Base-by-base conservation (phyloP, 2,329 filamentous ascomycete genomes). In the Fusarium sp. region DNA sequence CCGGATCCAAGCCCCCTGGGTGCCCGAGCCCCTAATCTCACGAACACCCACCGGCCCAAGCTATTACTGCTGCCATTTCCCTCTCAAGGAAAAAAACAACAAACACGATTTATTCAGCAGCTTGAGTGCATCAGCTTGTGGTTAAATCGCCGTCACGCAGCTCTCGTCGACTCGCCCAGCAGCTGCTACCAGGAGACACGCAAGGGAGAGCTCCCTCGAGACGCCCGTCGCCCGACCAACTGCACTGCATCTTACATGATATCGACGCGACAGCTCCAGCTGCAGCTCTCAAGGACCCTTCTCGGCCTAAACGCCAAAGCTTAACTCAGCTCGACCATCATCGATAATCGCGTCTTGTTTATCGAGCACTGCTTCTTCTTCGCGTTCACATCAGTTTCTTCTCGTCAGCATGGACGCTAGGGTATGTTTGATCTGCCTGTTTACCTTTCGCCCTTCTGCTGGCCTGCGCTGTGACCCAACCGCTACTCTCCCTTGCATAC, bases 361-460 rank as follows among this genome's bases (percentile, higher is more conserved):
- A 66, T 51, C 54, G 63, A 65, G 48, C 55, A 55, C 65, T 71
- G 43, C 50, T 62, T 68, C 40, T 36, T 60, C 65, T 37, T 52
- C n/a, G 40, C 47, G 60, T 61, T 41, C 56, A 68, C 60, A 64
- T 65, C 50, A 65, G 61, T 50, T 62, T 61, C 60, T 41, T 43
- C 62, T 66, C 60, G 65, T 66, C 60, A 75, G 47, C 46, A 81
- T 81, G 79, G 78, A 81, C 70, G 77, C 79, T 56, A 76, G 78
- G 73, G 79, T 81, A 73, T 64, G 79, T 78, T 68, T 52, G 40
- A 36, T 27, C 23, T 48, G 30, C 70, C 60, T 61, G 27, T 60
- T 48, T 62, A 54, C 60, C 73, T 64, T 65, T 56, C 18, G 57
- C 40, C 48, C 16, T 37, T 28, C 16, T 31, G 3, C 8, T 28